Evolutionary conservation across 495 filamentous ascomycete genomes (phyloP).

Genomic region (Daldinia concentrica): DNA sequence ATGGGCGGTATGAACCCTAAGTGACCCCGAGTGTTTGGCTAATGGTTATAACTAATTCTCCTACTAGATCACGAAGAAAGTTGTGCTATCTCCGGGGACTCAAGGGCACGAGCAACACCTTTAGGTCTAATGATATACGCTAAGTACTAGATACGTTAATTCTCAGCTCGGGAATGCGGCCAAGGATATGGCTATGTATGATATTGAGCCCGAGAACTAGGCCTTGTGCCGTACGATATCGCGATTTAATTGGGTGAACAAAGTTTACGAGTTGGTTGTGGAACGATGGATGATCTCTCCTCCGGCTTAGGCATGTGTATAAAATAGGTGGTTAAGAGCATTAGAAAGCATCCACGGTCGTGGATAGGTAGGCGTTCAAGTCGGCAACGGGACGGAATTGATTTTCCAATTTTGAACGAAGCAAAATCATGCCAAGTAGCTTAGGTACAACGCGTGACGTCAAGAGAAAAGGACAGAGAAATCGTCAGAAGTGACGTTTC

Average conservation of each 20-base stretch:
- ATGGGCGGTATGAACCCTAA: constrained; percentile 78
- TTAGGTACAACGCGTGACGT: constrained; percentile 3
- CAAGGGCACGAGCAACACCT: constrained; percentile 28
- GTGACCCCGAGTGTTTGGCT: constrained; percentile 29
- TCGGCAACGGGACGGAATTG: constrained; percentile 39
- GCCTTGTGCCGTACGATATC: constrained; percentile 30
- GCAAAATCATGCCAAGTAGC: background rate
- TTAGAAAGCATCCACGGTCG: constrained; percentile 44
- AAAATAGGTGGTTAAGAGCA: constrained; percentile 46
- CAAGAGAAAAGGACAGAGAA: background rate
- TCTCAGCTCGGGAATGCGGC: constrained; percentile 2
- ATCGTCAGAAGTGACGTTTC: background rate
- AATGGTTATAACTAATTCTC: constrained; percentile 25
- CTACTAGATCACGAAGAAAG: constrained; percentile 64
- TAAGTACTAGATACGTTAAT: constrained; percentile 16
- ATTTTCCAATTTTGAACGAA: constrained; percentile 35
- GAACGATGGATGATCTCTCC: constrained; percentile 47
- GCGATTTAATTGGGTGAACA: constrained; percentile 23
- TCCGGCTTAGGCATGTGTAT: constrained; percentile 46
- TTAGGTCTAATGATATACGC: constrained; percentile 17
- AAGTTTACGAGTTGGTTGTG: constrained; percentile 31
- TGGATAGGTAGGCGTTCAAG: constrained; percentile 48
- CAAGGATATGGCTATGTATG: constrained; percentile 36
- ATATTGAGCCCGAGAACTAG: constrained; percentile 40
- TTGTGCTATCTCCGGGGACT: constrained; percentile 57